Percentiles rank a stretch among this genome's conserved stretches.
Evolutionary conservation across 192 early-diverging fungal genomes (phyloP).

Genomic region (Radiomyces spectabilis): DNA sequence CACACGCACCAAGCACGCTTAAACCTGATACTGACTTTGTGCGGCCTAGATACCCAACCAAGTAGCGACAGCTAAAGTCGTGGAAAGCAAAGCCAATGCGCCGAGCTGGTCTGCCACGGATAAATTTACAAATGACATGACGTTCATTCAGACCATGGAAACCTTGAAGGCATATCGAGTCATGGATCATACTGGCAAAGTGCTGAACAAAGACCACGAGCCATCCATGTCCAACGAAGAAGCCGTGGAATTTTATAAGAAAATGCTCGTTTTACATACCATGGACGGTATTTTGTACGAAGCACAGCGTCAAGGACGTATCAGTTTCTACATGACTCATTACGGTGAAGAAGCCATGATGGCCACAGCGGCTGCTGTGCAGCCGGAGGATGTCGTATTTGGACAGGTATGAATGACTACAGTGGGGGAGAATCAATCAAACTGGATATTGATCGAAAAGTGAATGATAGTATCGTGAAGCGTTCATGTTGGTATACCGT

Average conservation of each 20-base stretch:
- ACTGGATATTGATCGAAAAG: background rate
- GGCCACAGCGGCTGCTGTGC: slow-evolving; percentile 84
- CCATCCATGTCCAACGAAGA: slow-evolving; percentile 71
- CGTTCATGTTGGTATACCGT: slow-evolving; percentile 88
- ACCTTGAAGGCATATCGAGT: slow-evolving; percentile 89
- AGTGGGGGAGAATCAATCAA: background rate
- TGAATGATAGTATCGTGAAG: slow-evolving; percentile 82
- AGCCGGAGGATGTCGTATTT: slow-evolving; percentile 82
- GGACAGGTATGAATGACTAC: slow-evolving; percentile 75
- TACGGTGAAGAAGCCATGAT: slow-evolving; percentile 97
- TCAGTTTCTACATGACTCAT: slow-evolving; percentile 98
- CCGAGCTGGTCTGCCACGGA: background rate
- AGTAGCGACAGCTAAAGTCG: background rate
- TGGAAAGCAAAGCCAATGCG: background rate
- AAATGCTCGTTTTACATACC: slow-evolving; percentile 83
- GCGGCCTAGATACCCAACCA: background rate
- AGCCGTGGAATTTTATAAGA: slow-evolving; percentile 80
- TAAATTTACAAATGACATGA: slow-evolving; percentile 8
- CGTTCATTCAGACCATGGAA: slow-evolving; percentile 55
- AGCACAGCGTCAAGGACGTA: slow-evolving; percentile 95
- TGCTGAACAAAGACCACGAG: slow-evolving; percentile 61
- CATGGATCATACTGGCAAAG: slow-evolving; percentile 84
- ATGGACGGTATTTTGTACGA: slow-evolving; percentile 97
- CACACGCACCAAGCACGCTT: background rate
- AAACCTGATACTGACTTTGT: background rate